Conservation (phyloP, 2,329 filamentous ascomycete species). For the Fusarium sp. region DNA sequence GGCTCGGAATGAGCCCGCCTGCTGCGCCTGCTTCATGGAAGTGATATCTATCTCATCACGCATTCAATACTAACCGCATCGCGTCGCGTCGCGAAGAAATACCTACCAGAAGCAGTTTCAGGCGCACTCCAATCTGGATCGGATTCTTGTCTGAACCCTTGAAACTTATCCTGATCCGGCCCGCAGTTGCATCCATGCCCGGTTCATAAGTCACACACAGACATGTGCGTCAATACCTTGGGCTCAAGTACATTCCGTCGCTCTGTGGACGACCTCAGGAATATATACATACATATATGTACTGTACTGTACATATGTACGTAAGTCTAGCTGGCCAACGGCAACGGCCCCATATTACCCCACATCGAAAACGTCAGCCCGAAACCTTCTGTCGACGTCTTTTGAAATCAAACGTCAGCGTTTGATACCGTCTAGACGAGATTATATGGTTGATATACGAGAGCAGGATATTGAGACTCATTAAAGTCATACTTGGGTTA, state of each 20-base stretch:
- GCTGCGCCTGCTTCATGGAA: neutral
- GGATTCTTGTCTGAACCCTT: neutral
- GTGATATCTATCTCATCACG: conserved; percentile 13
- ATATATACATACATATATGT: too few relatives aligned
- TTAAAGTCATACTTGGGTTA: too few relatives aligned
- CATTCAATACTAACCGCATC: conserved; percentile 11
- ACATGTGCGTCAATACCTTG: conserved; percentile 2
- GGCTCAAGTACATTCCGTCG: conserved; percentile 1
- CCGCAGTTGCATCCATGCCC: conserved; percentile 11
- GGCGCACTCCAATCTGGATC: neutral
- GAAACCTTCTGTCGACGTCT: conserved; percentile 21
- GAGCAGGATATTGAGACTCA: neutral
- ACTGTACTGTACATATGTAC: neutral
- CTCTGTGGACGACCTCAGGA: neutral
- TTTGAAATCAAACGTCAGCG: neutral
- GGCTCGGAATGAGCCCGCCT: conserved; percentile 19
- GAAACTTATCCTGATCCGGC: neutral
- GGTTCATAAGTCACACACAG: conserved; percentile 8
- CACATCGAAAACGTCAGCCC: conserved; percentile 24
- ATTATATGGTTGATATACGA: neutral
- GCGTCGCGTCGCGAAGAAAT: neutral
- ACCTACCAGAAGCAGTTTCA: too few relatives aligned
- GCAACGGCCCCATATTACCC: conserved; percentile 26
- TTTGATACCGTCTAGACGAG: neutral
- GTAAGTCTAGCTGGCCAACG: conserved; percentile 16